phyloP scores from a whole-genome alignment of 106 monocot species.

The Dactylorhiza incarnata region DNA sequence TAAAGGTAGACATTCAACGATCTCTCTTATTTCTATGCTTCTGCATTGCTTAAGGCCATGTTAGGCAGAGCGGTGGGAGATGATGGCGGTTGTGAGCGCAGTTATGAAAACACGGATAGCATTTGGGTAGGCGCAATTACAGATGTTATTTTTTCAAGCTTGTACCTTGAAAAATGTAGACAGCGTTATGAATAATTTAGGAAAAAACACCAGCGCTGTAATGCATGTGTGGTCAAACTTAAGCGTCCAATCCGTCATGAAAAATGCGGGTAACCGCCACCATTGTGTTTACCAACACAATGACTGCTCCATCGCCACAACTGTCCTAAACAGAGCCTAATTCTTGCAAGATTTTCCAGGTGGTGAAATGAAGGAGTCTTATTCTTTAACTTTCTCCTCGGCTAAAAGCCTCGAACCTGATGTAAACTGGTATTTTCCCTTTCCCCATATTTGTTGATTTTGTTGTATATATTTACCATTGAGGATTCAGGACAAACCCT shows the following conservation, averaged over 20 bases:
- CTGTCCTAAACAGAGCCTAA: not conserved
- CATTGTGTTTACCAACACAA: too few relatives aligned
- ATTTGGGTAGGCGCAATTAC: not conserved
- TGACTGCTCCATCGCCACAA: not conserved
- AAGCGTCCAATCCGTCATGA: too few relatives aligned
- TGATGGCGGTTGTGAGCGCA: too few relatives aligned
- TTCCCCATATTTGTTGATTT: not conserved
- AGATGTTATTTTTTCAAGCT: too few relatives aligned
- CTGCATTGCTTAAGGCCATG: not conserved
- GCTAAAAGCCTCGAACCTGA: constrained; percentile 33
- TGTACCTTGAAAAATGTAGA: too few relatives aligned
- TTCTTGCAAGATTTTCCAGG: constrained; percentile 18
- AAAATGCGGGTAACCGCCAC: too few relatives aligned
- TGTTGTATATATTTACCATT: not conserved
- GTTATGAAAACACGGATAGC: not conserved
- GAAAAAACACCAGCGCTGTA: too few relatives aligned
- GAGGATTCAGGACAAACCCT: not conserved
- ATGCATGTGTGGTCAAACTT: too few relatives aligned
- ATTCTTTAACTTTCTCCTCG: constrained; percentile 27
- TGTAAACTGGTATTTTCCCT: constrained; percentile 43
- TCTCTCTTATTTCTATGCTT: not conserved
- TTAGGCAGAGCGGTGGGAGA: too few relatives aligned
- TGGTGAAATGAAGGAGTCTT: constrained; percentile 37
- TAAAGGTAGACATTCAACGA: constrained; percentile 40
- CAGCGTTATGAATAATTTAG: not conserved